phyloP scores from a whole-genome alignment of 768 basidiomycete species.

The Macrolepiota dolichaula region DNA sequence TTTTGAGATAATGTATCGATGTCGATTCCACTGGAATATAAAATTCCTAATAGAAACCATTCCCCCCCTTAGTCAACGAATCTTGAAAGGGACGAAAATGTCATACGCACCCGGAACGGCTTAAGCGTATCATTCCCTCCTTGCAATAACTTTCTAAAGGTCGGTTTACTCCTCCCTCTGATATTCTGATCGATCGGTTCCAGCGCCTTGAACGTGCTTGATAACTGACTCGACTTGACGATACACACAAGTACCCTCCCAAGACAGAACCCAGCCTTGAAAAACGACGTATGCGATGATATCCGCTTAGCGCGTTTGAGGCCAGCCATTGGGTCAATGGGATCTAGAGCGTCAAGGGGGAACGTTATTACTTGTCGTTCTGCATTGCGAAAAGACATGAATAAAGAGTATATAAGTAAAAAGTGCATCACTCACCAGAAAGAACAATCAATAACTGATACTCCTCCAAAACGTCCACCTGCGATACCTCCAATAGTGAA shows the following conservation, averaged over 20 bases:
- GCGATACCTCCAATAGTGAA: slow-evolving; percentile 82
- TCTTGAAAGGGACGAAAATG: background rate
- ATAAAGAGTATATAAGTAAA: background rate
- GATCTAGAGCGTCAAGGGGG: slow-evolving; percentile 89
- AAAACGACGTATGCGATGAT: slow-evolving; percentile 94
- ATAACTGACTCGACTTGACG: slow-evolving; percentile 92
- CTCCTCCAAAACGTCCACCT: slow-evolving; percentile 95
- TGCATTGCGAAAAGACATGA: slow-evolving; percentile 25
- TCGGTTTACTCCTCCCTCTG: slow-evolving; percentile 77
- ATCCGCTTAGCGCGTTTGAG: slow-evolving; percentile 93
- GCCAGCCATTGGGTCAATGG: slow-evolving; percentile 85
- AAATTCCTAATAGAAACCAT: slow-evolving; percentile 69
- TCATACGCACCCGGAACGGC: slow-evolving; percentile 70
- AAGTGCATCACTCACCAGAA: slow-evolving; percentile 59
- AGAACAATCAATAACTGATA: slow-evolving; percentile 96
- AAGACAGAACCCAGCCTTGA: slow-evolving; percentile 93
- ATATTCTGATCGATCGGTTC: slow-evolving; percentile 92
- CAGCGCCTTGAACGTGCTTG: slow-evolving; percentile 95
- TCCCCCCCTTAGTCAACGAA: background rate
- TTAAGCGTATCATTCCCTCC: slow-evolving; percentile 93
- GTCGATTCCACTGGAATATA: slow-evolving; percentile 98
- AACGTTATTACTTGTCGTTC: slow-evolving; percentile 97
- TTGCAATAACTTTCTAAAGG: slow-evolving; percentile 92
- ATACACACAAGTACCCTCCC: slow-evolving; percentile 92
- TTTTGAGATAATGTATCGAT: slow-evolving; percentile 96